phyloP scores from a whole-genome alignment of 1,139 yeast genomes.

The Magnusiomyces sp. region DNA sequence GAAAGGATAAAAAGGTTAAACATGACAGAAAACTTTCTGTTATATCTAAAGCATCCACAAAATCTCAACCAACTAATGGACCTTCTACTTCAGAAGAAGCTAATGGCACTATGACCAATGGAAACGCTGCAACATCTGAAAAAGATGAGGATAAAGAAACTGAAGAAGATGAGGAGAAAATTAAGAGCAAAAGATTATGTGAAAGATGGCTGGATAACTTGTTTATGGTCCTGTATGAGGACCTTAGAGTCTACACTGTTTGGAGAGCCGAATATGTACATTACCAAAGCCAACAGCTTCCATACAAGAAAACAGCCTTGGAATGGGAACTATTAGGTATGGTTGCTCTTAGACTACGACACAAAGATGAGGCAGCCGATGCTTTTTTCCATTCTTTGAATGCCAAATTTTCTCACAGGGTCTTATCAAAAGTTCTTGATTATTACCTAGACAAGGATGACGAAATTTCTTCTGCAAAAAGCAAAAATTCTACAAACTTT shows the following conservation, averaged over 20 bases:
- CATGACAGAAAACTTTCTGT: conserved; percentile 9
- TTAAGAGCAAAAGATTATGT: conserved; percentile 73
- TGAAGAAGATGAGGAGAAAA: conserved; percentile 15
- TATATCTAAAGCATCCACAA: not conserved
- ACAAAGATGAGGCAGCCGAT: conserved; percentile 68
- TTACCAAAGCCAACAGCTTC: conserved; percentile 66
- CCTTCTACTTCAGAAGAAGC: not conserved
- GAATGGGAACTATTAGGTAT: conserved; percentile 94
- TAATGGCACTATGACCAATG: not conserved
- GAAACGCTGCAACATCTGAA: not conserved
- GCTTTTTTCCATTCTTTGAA: conserved; percentile 69
- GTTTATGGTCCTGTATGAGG: conserved; percentile 81
- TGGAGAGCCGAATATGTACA: conserved; percentile 91
- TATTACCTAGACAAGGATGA: conserved; percentile 37
- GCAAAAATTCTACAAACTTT: conserved; percentile 11
- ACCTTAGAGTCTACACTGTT: conserved; percentile 71
- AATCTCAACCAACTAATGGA: conserved; percentile 1
- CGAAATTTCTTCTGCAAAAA: not conserved
- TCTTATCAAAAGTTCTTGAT: conserved; percentile 66
- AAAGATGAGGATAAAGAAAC: conserved; percentile 1
- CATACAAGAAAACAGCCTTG: conserved; percentile 66
- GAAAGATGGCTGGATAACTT: conserved; percentile 92
- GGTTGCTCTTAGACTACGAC: conserved; percentile 70
- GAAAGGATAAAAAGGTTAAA: conserved; percentile 29
- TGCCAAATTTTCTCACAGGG: conserved; percentile 74